Conservation (phyloP, 228 moss, liverwort and hornwort genomes). For the Sphagnum fallax region DNA sequence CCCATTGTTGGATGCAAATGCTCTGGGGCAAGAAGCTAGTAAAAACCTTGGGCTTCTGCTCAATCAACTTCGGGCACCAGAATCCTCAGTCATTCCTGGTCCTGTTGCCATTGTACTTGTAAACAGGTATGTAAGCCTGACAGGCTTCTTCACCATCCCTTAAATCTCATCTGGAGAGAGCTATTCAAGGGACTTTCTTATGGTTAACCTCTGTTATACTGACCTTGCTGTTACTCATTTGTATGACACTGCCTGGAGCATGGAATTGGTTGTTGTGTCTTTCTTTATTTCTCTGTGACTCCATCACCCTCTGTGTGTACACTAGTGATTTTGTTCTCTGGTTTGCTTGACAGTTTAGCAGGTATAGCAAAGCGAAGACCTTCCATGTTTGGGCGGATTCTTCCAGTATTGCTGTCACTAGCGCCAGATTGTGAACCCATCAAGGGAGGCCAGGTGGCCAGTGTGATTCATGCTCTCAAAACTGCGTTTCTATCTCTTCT, state of each 20-base stretch:
- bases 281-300: too few species aligned
- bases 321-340: too few species aligned
- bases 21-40: slow-evolving; percentile 99
- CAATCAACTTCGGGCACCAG: slow-evolving; percentile 87
- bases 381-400: slow-evolving; percentile 91
- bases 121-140: slow-evolving; percentile 54
- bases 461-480: slow-evolving; percentile 91
- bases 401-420: slow-evolving; percentile 90
- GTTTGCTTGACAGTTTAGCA: slow-evolving; percentile 57
- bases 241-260: too few species aligned
- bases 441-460: slow-evolving; percentile 95
- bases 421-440: slow-evolving; percentile 94
- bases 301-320: too few species aligned
- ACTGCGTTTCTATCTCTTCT: slow-evolving; percentile 85
- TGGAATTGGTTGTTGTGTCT: too few species aligned
- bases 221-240: too few species aligned
- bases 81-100: slow-evolving; percentile 92
- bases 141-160: too few species aligned
- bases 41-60: slow-evolving; percentile 84
- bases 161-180: too few species aligned
- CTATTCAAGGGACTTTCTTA: too few species aligned
- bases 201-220: too few species aligned
- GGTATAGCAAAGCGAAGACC: slow-evolving; percentile 96
- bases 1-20: slow-evolving; percentile 81
- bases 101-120: slow-evolving; percentile 99